These are phyloP conservation scores for Strobilomyces confusus DNA, from an alignment of 768 basidiomycete species.

Conservation along the genomic window DNA sequence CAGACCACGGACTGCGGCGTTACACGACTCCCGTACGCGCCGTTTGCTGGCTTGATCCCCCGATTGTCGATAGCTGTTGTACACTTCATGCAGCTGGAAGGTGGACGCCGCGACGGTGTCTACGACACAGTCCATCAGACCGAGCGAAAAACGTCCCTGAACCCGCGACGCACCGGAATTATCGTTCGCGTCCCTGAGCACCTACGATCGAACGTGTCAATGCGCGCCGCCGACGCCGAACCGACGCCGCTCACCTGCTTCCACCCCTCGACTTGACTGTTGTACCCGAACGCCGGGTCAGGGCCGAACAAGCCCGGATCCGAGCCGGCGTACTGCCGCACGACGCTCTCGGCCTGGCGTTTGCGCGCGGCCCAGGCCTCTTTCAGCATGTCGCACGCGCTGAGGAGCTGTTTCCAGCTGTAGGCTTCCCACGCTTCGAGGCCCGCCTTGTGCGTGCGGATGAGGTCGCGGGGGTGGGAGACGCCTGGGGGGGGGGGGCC, in stretches of 20 bases:
- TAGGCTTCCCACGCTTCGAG: slow-evolving; percentile 69
- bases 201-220: slow-evolving; percentile 29
- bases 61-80: slow-evolving; percentile 69
- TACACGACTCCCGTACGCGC: slow-evolving; percentile 74
- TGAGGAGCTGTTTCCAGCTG: slow-evolving; percentile 68
- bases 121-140: slow-evolving; percentile 3
- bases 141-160: too few relatives aligned
- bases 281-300: slow-evolving; percentile 40
- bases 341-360: slow-evolving; percentile 47
- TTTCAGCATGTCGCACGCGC: slow-evolving; percentile 61
- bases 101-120: slow-evolving; percentile 59
- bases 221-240: not conserved
- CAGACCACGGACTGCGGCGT: slow-evolving; percentile 65
- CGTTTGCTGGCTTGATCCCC: slow-evolving; percentile 66
- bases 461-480: slow-evolving; percentile 64
- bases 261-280: slow-evolving; percentile 51
- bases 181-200: slow-evolving; percentile 52
- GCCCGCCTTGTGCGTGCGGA: slow-evolving; percentile 60
- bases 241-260: slow-evolving; percentile 43
- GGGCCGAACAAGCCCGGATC: slow-evolving; percentile 26
- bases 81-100: slow-evolving; percentile 77
- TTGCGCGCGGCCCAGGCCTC: slow-evolving; percentile 60
- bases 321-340: slow-evolving; percentile 43
- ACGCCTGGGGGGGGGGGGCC: slow-evolving; percentile 28
- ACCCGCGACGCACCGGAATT: slow-evolving; percentile 46